Conservation (phyloP, 441 rosid species). For the Aleurites moluccanus region DNA sequence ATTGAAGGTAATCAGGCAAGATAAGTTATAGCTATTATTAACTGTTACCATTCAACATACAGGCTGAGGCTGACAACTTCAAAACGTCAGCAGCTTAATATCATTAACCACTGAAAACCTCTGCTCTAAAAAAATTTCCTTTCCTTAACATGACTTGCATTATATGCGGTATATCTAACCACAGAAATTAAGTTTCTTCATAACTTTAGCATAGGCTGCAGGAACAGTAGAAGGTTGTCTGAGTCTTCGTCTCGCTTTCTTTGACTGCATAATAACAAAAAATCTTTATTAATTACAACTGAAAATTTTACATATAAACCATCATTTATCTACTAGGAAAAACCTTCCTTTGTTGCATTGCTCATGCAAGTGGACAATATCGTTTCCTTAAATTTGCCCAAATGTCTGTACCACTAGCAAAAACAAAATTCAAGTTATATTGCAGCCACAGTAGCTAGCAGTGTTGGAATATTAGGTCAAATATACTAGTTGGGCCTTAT, state of each 20-base stretch:
- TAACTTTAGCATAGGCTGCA: slow-evolving; percentile 78
- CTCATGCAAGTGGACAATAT: background rate
- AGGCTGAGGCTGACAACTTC: background rate
- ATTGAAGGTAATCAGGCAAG: background rate
- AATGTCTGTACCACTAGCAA: too few species aligned
- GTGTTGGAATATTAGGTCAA: background rate
- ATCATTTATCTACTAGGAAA: background rate
- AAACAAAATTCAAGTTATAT: background rate
- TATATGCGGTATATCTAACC: slow-evolving; percentile 20
- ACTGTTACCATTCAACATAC: background rate
- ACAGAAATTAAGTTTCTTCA: slow-evolving; percentile 82
- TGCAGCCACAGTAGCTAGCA: background rate
- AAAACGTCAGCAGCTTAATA: background rate
- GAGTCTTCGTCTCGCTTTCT: slow-evolving; percentile 74
- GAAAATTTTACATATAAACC: background rate
- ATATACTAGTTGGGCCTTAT: background rate
- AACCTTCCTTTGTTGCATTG: background rate
- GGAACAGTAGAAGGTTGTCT: slow-evolving; percentile 80
- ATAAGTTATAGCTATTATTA: background rate
- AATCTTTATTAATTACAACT: background rate
- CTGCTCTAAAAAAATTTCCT: background rate
- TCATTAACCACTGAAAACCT: background rate
- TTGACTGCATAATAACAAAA: slow-evolving; percentile 60
- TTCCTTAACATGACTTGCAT: background rate
- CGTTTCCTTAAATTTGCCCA: background rate